Percentiles rank a stretch among this genome's conserved stretches.
Evolutionary conservation across 2,329 filamentous ascomycete genomes (phyloP).

Genomic region (Paecilomyces dactylethromorphus): DNA sequence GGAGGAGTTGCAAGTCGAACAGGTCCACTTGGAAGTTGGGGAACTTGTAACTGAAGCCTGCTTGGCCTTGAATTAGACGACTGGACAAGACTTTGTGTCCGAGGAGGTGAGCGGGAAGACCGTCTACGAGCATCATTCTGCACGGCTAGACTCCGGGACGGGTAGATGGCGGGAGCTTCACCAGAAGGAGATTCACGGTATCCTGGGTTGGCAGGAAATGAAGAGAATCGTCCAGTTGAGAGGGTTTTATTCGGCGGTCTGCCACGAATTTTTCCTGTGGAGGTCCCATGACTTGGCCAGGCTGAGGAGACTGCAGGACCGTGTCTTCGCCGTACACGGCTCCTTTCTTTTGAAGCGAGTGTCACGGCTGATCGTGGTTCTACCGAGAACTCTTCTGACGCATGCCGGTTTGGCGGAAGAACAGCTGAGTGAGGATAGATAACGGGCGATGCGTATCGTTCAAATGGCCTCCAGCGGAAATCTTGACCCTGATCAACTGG

Average conservation of each 20-base stretch:
- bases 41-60: slow-evolving; percentile 39
- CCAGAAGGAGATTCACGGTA: slow-evolving; percentile 41
- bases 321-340: slow-evolving; percentile 52
- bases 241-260: slow-evolving; percentile 68
- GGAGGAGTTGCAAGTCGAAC: slow-evolving; percentile 39
- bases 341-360: slow-evolving; percentile 46
- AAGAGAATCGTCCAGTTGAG: slow-evolving; percentile 63
- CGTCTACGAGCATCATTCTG: slow-evolving; percentile 28
- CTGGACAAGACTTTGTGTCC: slow-evolving; percentile 10
- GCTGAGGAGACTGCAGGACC: slow-evolving; percentile 86
- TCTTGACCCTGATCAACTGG: slow-evolving; percentile 22
- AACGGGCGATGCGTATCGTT: slow-evolving; percentile 54
- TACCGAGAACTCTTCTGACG: slow-evolving; percentile 32
- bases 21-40: slow-evolving; percentile 32
- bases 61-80: slow-evolving; percentile 22
- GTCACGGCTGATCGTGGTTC: slow-evolving; percentile 68
- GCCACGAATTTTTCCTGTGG: slow-evolving; percentile 67
- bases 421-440: slow-evolving; percentile 75
- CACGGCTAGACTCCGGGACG: slow-evolving; percentile 37
- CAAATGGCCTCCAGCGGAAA: slow-evolving; percentile 44
- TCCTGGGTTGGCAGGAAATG: slow-evolving; percentile 58
- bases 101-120: slow-evolving; percentile 5
- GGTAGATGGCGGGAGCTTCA: slow-evolving; percentile 30
- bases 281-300: slow-evolving; percentile 64
- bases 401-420: slow-evolving; percentile 47